A percentile compares a stretch with the other conserved stretches of the same genome.
phyloP scores from a whole-genome alignment of 495 filamentous ascomycete genomes.

The Trichoderma erinaceum region DNA sequence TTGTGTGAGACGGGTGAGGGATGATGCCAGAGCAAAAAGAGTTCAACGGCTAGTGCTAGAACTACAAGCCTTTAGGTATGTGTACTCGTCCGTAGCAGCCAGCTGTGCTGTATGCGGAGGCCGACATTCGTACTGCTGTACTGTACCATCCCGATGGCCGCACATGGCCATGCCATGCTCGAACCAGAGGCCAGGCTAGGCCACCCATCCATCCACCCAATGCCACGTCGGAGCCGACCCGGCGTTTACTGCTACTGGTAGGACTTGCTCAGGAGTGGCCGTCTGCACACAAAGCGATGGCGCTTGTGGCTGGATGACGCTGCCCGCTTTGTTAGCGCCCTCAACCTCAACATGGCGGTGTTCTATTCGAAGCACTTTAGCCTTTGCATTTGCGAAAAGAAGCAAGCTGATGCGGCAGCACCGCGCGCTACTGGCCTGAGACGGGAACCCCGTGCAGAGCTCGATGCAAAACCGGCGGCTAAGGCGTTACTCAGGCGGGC shows the following conservation, averaged over 20 bases:
- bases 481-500: neutral
- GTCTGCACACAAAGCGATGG: neutral
- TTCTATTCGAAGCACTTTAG: neutral
- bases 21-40: neutral
- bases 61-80: neutral
- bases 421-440: neutral
- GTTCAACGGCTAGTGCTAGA: neutral
- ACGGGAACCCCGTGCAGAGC: neutral
- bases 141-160: neutral
- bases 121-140: no score
- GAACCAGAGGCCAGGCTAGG: neutral
- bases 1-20: neutral
- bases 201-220: slow-evolving; percentile 1
- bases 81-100: no score
- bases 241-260: neutral
- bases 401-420: neutral
- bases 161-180: neutral
- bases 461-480: neutral
- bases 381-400: neutral
- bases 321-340: neutral
- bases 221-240: slow-evolving; percentile 10
- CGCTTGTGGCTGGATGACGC: slow-evolving; percentile 5
- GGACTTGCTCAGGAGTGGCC: neutral
- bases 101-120: no score
- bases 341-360: slow-evolving; percentile 3